phyloP scores from a whole-genome alignment of 768 basidiomycete genomes.

The Leccinum subtestaceum region DNA sequence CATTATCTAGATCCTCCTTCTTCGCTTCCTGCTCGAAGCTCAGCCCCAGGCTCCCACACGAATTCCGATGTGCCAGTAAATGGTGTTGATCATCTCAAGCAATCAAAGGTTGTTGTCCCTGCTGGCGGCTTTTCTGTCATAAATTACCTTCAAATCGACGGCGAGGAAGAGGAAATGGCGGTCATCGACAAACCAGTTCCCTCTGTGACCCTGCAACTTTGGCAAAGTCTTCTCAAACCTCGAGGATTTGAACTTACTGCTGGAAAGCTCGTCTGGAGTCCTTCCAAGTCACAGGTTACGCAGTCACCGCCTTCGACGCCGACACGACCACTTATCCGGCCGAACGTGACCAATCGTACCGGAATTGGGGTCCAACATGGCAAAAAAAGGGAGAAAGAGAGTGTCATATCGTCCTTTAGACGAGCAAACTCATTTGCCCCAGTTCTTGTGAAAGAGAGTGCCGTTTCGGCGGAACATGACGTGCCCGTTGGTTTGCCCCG shows the following conservation, averaged over 20 bases:
- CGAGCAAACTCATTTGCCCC: constrained; percentile 66
- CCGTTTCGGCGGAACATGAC: constrained; percentile 48
- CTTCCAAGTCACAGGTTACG: constrained; percentile 42
- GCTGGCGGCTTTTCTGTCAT: constrained; percentile 20
- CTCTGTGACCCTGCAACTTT: constrained; percentile 61
- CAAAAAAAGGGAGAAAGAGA: constrained; percentile 23
- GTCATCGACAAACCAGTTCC: constrained; percentile 58
- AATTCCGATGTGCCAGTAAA: constrained; percentile 13
- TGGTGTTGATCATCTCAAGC: constrained; percentile 20
- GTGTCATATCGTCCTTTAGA: constrained; percentile 57
- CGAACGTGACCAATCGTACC: background rate
- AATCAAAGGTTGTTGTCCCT: constrained; percentile 11
- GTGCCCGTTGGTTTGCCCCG: constrained; percentile 9
- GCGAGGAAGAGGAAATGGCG: constrained; percentile 54
- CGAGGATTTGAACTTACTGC: constrained; percentile 63
- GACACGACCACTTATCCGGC: constrained; percentile 10
- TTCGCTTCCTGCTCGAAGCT: constrained; percentile 14
- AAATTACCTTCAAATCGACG: constrained; percentile 21
- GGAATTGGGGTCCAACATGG: background rate
- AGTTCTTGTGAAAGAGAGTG: constrained; percentile 20
- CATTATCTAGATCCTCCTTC: constrained; percentile 10
- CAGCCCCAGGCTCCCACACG: constrained; percentile 13
- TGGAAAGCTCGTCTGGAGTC: constrained; percentile 60
- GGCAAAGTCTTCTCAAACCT: constrained; percentile 64
- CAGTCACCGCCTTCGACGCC: constrained; percentile 19